phyloP scores from a whole-genome alignment of 495 filamentous ascomycete species.

The Apodospora peruviana region DNA sequence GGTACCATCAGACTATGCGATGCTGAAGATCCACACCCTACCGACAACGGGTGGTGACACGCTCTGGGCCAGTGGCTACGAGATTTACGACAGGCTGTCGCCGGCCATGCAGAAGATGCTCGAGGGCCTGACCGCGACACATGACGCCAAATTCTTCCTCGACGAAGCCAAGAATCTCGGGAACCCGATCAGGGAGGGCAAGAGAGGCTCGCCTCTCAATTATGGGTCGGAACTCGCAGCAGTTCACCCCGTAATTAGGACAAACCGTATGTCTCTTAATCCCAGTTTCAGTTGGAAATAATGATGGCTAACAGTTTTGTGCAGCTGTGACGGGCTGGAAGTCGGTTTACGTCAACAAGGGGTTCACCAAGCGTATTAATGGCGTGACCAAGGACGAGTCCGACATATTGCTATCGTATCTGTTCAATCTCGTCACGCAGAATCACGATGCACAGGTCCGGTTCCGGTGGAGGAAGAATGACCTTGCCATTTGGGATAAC shows the following conservation, averaged over 20 bases:
- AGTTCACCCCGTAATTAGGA: conserved; percentile 18
- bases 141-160: conserved; percentile 60
- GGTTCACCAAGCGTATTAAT: conserved; percentile 72
- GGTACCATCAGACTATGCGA: conserved; percentile 71
- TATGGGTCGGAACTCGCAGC: conserved; percentile 10
- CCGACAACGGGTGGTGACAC: conserved; percentile 75
- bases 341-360: conserved; percentile 72
- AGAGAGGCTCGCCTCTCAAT: conserved; percentile 16
- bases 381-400: conserved; percentile 68
- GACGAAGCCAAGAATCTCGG: conserved; percentile 59
- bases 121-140: conserved; percentile 62
- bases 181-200: conserved; percentile 45
- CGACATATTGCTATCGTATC: conserved; percentile 58
- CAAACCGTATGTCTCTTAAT: conserved; percentile 35
- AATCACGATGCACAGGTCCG: conserved; percentile 64
- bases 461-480: conserved; percentile 66
- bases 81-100: conserved; percentile 68
- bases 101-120: conserved; percentile 64
- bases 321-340: conserved; percentile 66
- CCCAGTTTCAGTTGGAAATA: conserved; percentile 14
- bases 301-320: conserved; percentile 2
- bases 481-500: conserved; percentile 75
- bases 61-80: conserved; percentile 69
- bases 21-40: conserved; percentile 62
- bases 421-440: conserved; percentile 57